Conservation (phyloP, 2,329 filamentous ascomycete species). For the Aspergillus niger region DNA sequence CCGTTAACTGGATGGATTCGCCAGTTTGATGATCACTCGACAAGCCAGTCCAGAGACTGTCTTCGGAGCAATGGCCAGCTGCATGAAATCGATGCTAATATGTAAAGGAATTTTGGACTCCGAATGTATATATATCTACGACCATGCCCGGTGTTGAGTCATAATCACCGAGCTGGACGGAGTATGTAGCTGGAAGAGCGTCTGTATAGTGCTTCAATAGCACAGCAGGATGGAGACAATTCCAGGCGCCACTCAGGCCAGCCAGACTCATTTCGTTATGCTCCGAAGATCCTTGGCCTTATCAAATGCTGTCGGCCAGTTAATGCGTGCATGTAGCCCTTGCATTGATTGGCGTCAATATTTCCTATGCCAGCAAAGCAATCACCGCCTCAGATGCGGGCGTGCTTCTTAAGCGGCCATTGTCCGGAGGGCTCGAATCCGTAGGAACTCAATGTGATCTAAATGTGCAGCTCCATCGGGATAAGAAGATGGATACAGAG, state of each 20-base stretch:
- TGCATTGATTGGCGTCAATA: slow-evolving; percentile 3
- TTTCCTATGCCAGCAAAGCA: slow-evolving; percentile 1
- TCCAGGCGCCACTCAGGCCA: not conserved
- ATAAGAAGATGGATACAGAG: not conserved
- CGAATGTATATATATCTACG: too few species aligned
- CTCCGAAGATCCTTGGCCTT: not conserved
- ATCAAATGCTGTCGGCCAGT: not conserved
- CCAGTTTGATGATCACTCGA: not conserved
- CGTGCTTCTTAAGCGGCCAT: not conserved
- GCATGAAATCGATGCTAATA: too few species aligned
- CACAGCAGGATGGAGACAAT: not conserved
- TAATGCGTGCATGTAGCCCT: slow-evolving; percentile 5
- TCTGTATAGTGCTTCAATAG: too few species aligned
- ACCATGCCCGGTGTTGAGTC: too few species aligned
- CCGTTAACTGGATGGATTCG: not conserved
- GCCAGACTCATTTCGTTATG: not conserved
- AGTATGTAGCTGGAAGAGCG: too few species aligned
- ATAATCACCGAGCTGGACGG: too few species aligned
- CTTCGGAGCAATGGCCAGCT: too few species aligned
- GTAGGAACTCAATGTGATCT: too few species aligned
- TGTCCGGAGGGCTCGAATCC: not conserved
- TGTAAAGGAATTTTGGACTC: too few species aligned
- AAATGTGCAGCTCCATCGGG: too few species aligned
- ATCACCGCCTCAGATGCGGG: slow-evolving; percentile 3
- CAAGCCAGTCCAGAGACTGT: too few species aligned